Base-by-base conservation (phyloP, 1,284 basidiomycete species). In the Ceratobasidium sp. region DNA sequence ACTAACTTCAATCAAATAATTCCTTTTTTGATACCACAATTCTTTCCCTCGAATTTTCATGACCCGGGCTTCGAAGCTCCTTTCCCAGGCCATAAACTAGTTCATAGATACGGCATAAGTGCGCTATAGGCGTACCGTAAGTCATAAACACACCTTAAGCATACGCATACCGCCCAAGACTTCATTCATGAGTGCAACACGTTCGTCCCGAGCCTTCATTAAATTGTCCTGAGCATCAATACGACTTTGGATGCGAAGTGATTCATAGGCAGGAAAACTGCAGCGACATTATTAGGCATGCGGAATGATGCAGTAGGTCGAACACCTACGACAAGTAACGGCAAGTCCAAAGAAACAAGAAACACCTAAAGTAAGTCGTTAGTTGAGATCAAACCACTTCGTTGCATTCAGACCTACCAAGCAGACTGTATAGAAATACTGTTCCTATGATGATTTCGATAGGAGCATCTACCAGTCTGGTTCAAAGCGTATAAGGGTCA, bases 11-110 rank as follows among this genome's bases (percentile, higher is more conserved):
- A 97, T 92, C 53, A 87, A 86, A 79, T 94, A 97, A 81, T 94
- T 96, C 71, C 92, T 81, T 75, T 88, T 89, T 79, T 95, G 93
- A 80, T 89, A 94, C 76, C 88, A 89, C 14, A 97, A 84, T 79
- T 97, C 94, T 76, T 88, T 89, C 59, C 87, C 87, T 28, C 94
- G 87, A 74, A 96, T 84, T 64, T 86, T 88, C 71, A 92, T 80
- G 8, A 97, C 89, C 8, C 87, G 85, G 36, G 85, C 83, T 81
- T 97, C 94, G 77, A 97, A 97, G 77, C 89, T 92, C 23, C 92
- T 88, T 81, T 97, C 96, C 94, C 94, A 96, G 10, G 93, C 93
- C 93, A 96, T 96, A 80, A 96, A 96, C 88, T 92, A 74, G 28
- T 34, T 61, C 59, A 16, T 9, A n/a, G 26, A 46, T 30, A 28